A percentile compares a stretch with the other conserved stretches of the same genome.
These are phyloP conservation scores for Cenchrus fungigraminus DNA, from an alignment of 176 grass and related monocot genomes.

Conservation along the genomic window DNA sequence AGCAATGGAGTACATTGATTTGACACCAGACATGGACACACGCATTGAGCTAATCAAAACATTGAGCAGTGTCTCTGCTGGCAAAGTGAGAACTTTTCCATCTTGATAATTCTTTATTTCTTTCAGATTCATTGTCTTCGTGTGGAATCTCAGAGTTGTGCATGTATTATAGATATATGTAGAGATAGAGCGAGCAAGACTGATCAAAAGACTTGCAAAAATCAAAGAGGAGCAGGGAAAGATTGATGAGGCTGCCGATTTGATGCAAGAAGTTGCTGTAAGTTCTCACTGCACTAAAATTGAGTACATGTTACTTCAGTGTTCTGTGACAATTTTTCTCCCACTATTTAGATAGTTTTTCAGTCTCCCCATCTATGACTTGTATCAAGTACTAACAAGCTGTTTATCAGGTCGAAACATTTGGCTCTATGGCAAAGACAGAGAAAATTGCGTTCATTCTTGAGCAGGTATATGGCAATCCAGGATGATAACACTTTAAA, in stretches of 20 bases:
- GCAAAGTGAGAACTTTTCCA: slow-evolving; percentile 64
- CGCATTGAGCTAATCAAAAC: slow-evolving; percentile 92
- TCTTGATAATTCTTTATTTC: slow-evolving; percentile 22
- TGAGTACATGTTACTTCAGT: not conserved
- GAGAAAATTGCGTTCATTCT: slow-evolving; percentile 98
- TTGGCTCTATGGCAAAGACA: slow-evolving; percentile 96
- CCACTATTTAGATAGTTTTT: not conserved
- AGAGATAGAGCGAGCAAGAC: slow-evolving; percentile 93
- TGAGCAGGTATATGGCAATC: slow-evolving; percentile 63
- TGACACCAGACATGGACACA: slow-evolving; percentile 81
- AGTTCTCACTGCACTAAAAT: slow-evolving; percentile 49
- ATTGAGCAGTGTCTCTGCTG: slow-evolving; percentile 87
- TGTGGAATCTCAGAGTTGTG: slow-evolving; percentile 27
- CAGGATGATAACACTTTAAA: not conserved
- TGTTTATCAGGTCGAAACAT: slow-evolving; percentile 84
- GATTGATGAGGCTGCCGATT: slow-evolving; percentile 96
- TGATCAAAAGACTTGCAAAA: slow-evolving; percentile 96
- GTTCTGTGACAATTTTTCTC: not conserved
- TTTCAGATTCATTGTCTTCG: not conserved
- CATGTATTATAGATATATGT: slow-evolving; percentile 80
- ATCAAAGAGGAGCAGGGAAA: slow-evolving; percentile 89
- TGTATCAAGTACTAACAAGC: slow-evolving; percentile 12
- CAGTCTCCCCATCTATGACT: not conserved
- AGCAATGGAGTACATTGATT: slow-evolving; percentile 96
- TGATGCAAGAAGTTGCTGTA: slow-evolving; percentile 99